phyloP scores from a whole-genome alignment of 192 early-diverging fungal genomes.

The Rhizoclosmatium sp. region DNA sequence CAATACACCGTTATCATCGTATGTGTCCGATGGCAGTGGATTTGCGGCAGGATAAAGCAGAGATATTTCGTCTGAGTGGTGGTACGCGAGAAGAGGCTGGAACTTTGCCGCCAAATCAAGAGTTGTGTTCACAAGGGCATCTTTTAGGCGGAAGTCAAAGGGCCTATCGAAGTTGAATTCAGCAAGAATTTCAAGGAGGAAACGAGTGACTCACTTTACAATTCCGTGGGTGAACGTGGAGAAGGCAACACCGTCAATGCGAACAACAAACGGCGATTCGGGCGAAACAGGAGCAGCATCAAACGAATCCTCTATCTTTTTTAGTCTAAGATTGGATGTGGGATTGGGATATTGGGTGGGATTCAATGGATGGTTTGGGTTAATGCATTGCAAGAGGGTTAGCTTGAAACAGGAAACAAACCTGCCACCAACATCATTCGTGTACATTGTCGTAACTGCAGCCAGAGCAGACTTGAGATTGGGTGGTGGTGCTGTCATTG shows the following conservation, averaged over 20 bases:
- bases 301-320: slow-evolving; percentile 4
- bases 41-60: slow-evolving; percentile 57
- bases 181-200: no score
- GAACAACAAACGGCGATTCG: slow-evolving; percentile 47
- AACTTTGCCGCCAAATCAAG: slow-evolving; percentile 57
- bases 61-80: slow-evolving; percentile 63
- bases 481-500: not conserved
- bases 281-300: slow-evolving; percentile 24
- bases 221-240: slow-evolving; percentile 58
- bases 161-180: slow-evolving; percentile 25
- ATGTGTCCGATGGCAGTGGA: slow-evolving; percentile 1
- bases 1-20: slow-evolving; percentile 1
- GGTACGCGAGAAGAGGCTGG: slow-evolving; percentile 49
- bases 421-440: not conserved
- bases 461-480: not conserved
- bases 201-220: slow-evolving; percentile 14
- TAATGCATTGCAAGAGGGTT: not conserved
- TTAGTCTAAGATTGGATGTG: slow-evolving; percentile 4
- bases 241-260: slow-evolving; percentile 64
- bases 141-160: slow-evolving; percentile 57
- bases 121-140: slow-evolving; percentile 44
- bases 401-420: not conserved
- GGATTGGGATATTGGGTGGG: not conserved
- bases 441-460: slow-evolving; percentile 6
- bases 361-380: not conserved